These are phyloP conservation scores for Alopecurus myosuroides DNA, from an alignment of 176 grass and related monocot species.

Conservation along the genomic window DNA sequence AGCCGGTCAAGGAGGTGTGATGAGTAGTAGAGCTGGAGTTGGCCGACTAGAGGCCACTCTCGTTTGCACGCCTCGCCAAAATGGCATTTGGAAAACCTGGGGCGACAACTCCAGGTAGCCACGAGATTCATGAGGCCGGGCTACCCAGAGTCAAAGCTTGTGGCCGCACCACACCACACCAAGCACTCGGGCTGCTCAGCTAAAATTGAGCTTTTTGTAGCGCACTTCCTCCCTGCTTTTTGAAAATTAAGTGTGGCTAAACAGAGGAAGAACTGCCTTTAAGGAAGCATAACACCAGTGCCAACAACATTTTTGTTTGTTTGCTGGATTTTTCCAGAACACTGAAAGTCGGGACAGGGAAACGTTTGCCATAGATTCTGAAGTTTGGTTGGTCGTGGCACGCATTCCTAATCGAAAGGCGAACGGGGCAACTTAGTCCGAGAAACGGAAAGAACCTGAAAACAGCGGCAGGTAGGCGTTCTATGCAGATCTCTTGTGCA, in stretches of 20 bases:
- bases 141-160: neutral
- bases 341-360: neutral
- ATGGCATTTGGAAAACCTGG: neutral
- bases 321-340: neutral
- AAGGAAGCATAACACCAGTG: neutral
- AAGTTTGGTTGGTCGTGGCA: neutral
- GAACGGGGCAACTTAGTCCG: neutral
- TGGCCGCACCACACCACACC: neutral
- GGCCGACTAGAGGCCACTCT: neutral
- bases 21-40: neutral
- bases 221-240: neutral
- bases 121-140: neutral
- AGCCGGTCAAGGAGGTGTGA: neutral
- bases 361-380: neutral
- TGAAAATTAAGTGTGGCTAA: neutral
- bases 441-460: constrained; percentile 4
- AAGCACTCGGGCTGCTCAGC: neutral
- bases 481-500: neutral
- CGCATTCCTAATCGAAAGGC: neutral
- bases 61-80: neutral
- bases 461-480: neutral
- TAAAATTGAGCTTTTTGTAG: neutral
- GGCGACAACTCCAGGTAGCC: constrained; percentile 1
- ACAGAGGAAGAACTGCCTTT: neutral
- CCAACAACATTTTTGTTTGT: neutral